Base-by-base conservation (phyloP, 345 rosid species). In the Hypericum androsaemum region DNA sequence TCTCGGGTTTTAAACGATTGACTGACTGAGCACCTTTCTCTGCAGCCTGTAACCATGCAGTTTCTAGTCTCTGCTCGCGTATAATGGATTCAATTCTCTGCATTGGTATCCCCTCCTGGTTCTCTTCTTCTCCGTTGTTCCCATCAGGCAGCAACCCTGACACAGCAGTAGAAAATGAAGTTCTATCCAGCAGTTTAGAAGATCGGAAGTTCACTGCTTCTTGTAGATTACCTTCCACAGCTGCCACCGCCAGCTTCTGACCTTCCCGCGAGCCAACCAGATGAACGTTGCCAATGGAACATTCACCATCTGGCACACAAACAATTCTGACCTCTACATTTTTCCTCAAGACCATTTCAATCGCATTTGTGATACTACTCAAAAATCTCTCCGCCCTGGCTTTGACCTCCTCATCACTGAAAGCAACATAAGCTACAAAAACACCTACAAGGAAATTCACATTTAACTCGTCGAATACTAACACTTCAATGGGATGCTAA, bases 1-100 rank as follows among this genome's bases (percentile, higher is more conserved):
- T 92, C 71, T 84, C 96, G 9, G 95, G 98, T 71, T 78, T 87
- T 64, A 71, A 41, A 37, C 71, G 68, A 66, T 53, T 55, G 53
- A 83, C 39, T 5, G 94, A 75, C 17, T 84, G 78, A 16, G 84
- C 79, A 64, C 87, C 87, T 74, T 87, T 88, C 64, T 87, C 98
- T 44, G 83, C 74, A 15, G 89, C 77, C 64, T 92, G 98, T 71
- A 92, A 70, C 98, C 96, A 92, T 10, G 98, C 98, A 35, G 89
- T 87, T 73, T 92, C 96, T 64, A 92, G 71, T 66, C 80, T 78
- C 69, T 92, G 98, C 70, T 92, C 98, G 32, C 82, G 76, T 65
- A 92, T 92, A 38, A 92, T 92, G 22, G 98, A 84, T 78, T 92
- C 98, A 64, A 85, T 77, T 67, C 96, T 80, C 69, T 81, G 96